Conservation (phyloP, 345 rosid species). For the Bruguiera sexangula region DNA sequence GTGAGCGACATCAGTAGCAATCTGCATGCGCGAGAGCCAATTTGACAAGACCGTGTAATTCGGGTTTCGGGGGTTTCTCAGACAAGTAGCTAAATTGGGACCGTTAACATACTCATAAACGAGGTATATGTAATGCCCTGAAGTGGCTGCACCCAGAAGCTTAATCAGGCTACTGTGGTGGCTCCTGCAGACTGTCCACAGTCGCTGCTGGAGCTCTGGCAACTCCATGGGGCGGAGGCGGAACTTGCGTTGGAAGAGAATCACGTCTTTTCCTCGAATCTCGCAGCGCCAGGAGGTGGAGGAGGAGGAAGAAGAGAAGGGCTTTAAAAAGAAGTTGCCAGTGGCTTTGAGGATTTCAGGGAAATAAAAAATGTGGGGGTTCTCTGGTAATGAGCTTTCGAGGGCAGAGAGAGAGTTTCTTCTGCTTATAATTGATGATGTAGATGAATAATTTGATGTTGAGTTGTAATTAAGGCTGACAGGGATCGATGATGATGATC, state of each 20-base stretch:
- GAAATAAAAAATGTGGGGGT: constrained; percentile 29
- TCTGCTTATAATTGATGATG: constrained; percentile 16
- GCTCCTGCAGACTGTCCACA: constrained; percentile 62
- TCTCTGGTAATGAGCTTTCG: constrained; percentile 30
- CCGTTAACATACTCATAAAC: constrained; percentile 26
- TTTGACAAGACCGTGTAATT: constrained; percentile 21
- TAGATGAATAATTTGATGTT: not conserved
- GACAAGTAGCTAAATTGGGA: constrained; percentile 25
- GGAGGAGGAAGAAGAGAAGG: constrained; percentile 37
- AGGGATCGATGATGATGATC: not conserved
- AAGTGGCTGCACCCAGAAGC: constrained; percentile 67
- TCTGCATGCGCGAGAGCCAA: constrained; percentile 27
- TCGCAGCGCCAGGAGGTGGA: constrained; percentile 39
- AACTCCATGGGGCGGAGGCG: constrained; percentile 43
- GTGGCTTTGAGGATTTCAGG: constrained; percentile 31
- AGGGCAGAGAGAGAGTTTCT: constrained; percentile 19
- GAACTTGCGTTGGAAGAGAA: constrained; percentile 26
- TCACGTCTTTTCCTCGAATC: constrained; percentile 26
- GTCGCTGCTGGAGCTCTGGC: constrained; percentile 44
- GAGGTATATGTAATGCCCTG: constrained; percentile 28
- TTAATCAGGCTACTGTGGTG: constrained; percentile 65
- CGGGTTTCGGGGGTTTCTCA: constrained; percentile 21
- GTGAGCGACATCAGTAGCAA: constrained; percentile 26
- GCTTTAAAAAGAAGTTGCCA: constrained; percentile 26
- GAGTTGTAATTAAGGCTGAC: not conserved